phyloP scores from a whole-genome alignment of 352 stramenopile species.

The Globisporangium lucens region DNA sequence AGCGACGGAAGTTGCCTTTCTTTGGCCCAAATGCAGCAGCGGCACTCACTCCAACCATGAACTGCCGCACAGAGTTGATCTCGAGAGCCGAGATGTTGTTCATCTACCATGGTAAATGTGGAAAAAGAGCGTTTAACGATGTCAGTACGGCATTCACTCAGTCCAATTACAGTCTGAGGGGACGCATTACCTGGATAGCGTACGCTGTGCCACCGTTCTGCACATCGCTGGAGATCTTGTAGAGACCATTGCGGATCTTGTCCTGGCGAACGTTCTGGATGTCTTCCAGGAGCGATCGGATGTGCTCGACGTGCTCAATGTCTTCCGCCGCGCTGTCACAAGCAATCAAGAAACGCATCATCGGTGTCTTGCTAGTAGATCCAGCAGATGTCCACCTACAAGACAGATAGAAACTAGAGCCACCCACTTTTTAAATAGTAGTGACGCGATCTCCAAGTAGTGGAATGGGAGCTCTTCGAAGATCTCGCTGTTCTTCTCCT shows the following conservation, averaged over 20 bases:
- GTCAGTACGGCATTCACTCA: not conserved
- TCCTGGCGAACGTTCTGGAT: conserved; percentile 88
- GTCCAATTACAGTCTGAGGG: not conserved
- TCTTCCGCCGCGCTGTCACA: conserved; percentile 66
- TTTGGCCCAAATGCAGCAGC: not conserved
- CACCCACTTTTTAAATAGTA: conserved; percentile 82
- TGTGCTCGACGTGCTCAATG: conserved; percentile 77
- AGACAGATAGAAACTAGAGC: conserved; percentile 1
- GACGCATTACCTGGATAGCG: conserved; percentile 47
- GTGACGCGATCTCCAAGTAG: conserved; percentile 81
- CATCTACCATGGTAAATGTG: conserved; percentile 40
- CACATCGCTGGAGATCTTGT: conserved; percentile 74
- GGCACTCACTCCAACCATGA: conserved; percentile 69
- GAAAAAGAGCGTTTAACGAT: not conserved
- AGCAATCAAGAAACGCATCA: not conserved
- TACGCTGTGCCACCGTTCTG: conserved; percentile 68
- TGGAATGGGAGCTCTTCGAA: conserved; percentile 86
- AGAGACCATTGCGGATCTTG: conserved; percentile 88
- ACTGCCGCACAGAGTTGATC: conserved; percentile 86
- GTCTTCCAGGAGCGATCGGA: conserved; percentile 82
- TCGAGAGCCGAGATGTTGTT: conserved; percentile 87
- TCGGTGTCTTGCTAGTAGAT: not conserved
- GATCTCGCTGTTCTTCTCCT: conserved; percentile 66
- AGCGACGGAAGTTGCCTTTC: not conserved
- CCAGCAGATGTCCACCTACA: not conserved